Base-by-base conservation (phyloP, 1,284 basidiomycete species). In the Mycosarcoma mackinlayi region DNA sequence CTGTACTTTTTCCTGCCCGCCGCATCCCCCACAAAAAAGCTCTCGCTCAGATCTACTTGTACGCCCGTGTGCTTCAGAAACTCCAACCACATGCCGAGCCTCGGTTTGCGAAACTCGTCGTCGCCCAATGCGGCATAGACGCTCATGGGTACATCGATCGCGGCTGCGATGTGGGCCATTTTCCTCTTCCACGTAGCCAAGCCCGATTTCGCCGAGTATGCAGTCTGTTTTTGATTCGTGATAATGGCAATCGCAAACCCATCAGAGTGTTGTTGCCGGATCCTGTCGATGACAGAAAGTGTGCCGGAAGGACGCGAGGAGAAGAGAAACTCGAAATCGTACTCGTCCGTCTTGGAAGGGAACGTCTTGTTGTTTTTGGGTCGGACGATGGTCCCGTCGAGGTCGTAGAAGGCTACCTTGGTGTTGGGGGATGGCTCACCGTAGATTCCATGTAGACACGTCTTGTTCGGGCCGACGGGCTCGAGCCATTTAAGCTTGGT, bases 21-120 rank as follows among this genome's bases (percentile, higher is more conserved):
- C 14, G 80, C 80, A 56, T 82, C 80, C 6, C 80, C 80, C 2
- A 82, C 79, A 33, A 71, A 81, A 58, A 79, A 81, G 31, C 61
- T 68, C 24, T 46, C 16, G 10, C 28, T 31, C 16, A 21, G n/a
- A 23, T 77, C 68, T 37, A 74, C 51, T 18, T 54, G 30, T 4
- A 74, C 27, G 3, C 59, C 72, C 1, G 54, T 58, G n/a, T 73
- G 71, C 30, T 25, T 40, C 4, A 44, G 14, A 5, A 63, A 65
- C 44, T 58, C 61, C 10, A 53, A 38, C 73, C 71, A 81, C 49
- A 73, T 75, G 0, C 77, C 76, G 18, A 72, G 46, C 33, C 64
- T 50, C 28, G 79, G 78, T 51, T 81, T 81, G 14, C 79, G 49
- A 39, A 66, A 79, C 4, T 34, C 50, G 49, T 81, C 79, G n/a